Conservation (phyloP, 2,329 filamentous ascomycete genomes). For the Fusarium gaditjirri region DNA sequence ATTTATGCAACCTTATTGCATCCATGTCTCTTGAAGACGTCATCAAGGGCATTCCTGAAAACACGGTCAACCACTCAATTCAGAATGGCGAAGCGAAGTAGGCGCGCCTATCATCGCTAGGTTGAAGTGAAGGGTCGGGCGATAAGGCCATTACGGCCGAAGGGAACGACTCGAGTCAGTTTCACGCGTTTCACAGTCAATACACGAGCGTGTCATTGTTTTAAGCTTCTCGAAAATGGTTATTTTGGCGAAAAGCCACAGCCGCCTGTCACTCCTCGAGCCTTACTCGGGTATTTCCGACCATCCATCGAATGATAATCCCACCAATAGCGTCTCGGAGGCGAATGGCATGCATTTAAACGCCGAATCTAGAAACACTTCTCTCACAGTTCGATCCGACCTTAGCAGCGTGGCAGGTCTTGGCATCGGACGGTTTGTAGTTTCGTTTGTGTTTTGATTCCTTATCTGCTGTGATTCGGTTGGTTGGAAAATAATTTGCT, state of each 20-base stretch:
- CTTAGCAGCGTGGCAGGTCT: background rate
- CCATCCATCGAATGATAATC: background rate
- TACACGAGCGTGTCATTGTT: conserved; percentile 15
- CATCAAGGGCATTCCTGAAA: background rate
- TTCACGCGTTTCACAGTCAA: conserved; percentile 20
- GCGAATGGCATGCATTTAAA: background rate
- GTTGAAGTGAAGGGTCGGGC: background rate
- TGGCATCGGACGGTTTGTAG: background rate
- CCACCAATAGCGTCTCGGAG: background rate
- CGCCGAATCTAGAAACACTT: conserved; percentile 3
- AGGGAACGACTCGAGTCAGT: background rate
- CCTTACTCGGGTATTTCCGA: conserved; percentile 13
- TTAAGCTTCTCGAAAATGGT: conserved; percentile 10
- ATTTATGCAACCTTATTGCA: background rate
- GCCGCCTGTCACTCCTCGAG: conserved; percentile 3
- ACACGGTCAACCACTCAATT: background rate
- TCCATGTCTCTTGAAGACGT: background rate
- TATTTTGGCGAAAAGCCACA: conserved; percentile 12
- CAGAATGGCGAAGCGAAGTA: background rate
- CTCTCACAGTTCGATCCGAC: conserved; percentile 1
- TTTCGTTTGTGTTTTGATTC: conserved; percentile 4
- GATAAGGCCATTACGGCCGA: background rate
- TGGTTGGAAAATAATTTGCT: background rate
- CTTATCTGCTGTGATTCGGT: background rate
- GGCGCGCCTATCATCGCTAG: conserved; percentile 1